phyloP scores from a whole-genome alignment of 2,329 filamentous ascomycete genomes.

The Tolypocladium album region DNA sequence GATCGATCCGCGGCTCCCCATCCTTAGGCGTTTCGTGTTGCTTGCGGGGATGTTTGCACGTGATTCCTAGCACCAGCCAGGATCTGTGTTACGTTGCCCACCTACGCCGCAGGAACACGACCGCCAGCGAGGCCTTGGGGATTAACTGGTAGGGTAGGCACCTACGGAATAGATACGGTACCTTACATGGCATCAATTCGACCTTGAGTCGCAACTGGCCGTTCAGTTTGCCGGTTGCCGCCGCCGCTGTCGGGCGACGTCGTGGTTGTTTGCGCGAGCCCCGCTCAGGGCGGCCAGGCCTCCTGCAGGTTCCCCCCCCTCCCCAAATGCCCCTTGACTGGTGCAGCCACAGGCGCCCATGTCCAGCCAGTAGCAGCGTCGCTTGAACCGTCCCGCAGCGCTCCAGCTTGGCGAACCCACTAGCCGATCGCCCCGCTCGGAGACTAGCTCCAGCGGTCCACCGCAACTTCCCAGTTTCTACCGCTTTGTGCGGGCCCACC shows the following conservation, averaged over 20 bases:
- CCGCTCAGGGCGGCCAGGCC: not conserved
- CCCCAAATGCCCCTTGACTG: not conserved
- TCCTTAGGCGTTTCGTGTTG: not conserved
- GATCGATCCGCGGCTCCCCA: not conserved
- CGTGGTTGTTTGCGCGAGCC: not conserved
- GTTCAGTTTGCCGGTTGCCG: not conserved
- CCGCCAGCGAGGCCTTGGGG: not conserved
- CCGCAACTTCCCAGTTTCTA: too few species aligned
- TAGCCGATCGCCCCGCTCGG: not conserved
- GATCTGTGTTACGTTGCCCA: not conserved
- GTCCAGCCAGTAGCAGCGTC: not conserved
- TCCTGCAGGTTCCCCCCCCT: not conserved
- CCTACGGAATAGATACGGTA: too few species aligned
- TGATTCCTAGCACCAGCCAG: not conserved
- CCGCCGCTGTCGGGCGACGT: too few species aligned
- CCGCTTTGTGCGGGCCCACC: not conserved
- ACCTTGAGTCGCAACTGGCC: not conserved
- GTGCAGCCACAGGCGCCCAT: not conserved
- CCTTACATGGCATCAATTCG: too few species aligned
- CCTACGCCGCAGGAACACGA: not conserved
- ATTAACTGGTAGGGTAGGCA: too few species aligned
- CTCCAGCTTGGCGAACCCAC: not conserved
- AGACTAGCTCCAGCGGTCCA: not conserved
- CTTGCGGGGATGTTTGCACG: not conserved
- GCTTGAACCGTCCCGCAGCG: not conserved